Conservation (phyloP, 805 yeast species). For the Starmerella sirachaensis region DNA sequence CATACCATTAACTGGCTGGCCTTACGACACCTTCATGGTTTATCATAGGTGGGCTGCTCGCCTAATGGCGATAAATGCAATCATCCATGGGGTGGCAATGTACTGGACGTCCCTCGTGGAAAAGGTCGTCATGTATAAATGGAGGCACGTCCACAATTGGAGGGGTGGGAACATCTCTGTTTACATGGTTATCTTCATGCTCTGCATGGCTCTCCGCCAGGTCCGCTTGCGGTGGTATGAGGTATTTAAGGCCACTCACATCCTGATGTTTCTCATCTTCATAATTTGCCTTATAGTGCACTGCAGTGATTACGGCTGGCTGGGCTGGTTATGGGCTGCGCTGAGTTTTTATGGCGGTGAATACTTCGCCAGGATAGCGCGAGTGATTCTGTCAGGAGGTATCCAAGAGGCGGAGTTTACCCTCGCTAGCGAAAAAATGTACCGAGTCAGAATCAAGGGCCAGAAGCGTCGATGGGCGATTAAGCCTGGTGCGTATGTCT, state of each 20-base stretch:
- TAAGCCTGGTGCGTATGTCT: conserved; percentile 48
- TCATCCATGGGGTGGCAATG: conserved; percentile 36
- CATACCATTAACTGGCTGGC: conserved; percentile 48
- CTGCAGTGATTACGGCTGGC: conserved; percentile 47
- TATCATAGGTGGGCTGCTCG: conserved; percentile 51
- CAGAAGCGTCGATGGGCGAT: conserved; percentile 38
- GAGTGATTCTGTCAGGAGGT: conserved; percentile 47
- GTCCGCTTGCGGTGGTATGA: conserved; percentile 48
- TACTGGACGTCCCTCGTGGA: conserved; percentile 23
- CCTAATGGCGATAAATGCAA: conserved; percentile 31
- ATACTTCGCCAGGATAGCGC: conserved; percentile 42
- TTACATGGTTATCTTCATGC: conserved; percentile 31
- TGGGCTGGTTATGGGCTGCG: conserved; percentile 41
- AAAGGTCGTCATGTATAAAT: conserved; percentile 22
- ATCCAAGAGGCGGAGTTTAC: conserved; percentile 24
- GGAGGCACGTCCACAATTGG: conserved; percentile 28
- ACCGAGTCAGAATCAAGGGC: conserved; percentile 22
- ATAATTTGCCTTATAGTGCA: conserved; percentile 38
- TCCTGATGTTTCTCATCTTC: conserved; percentile 16
- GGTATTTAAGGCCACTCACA: conserved; percentile 41
- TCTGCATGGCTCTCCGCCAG: conserved; percentile 38
- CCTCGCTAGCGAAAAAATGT: conserved; percentile 30
- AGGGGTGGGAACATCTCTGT: conserved; percentile 37
- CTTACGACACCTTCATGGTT: conserved; percentile 46
- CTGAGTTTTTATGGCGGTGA: conserved; percentile 60